Percentiles rank a stretch among this genome's conserved stretches.
Evolutionary conservation across 2,329 filamentous ascomycete species (phyloP).

Genomic region (Colletotrichum navitas): DNA sequence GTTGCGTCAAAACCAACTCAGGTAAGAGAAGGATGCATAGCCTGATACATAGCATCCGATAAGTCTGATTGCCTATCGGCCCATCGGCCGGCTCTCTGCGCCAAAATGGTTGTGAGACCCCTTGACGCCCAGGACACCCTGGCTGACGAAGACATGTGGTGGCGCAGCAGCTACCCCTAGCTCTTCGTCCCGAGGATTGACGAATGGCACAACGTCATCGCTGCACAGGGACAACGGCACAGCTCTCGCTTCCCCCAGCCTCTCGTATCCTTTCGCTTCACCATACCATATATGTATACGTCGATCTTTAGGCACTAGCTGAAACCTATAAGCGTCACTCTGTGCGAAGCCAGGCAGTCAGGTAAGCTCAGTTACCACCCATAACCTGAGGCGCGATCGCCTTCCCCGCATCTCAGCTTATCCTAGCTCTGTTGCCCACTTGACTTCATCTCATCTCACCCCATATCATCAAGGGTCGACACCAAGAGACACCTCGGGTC

Average conservation of each 20-base stretch:
- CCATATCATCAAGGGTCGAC: background rate
- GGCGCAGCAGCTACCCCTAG: constrained; percentile 39
- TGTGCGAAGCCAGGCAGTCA: background rate
- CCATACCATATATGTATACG: background rate
- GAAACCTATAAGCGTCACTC: background rate
- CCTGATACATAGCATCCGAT: too few species aligned
- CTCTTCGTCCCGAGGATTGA: background rate
- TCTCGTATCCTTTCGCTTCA: background rate
- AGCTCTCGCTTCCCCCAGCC: background rate
- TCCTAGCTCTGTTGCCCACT: constrained; percentile 2
- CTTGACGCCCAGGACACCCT: constrained; percentile 9
- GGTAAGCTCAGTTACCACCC: too few species aligned
- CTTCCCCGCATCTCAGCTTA: constrained; percentile 28
- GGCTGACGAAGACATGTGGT: constrained; percentile 8
- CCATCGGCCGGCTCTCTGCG: constrained; percentile 1
- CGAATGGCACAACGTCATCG: constrained; percentile 37
- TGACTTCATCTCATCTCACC: background rate
- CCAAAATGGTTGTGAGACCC: constrained; percentile 14
- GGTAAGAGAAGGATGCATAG: background rate
- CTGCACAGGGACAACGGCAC: constrained; percentile 26
- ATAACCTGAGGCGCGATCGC: constrained; percentile 6
- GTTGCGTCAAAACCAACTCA: too few species aligned
- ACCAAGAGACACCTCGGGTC: background rate
- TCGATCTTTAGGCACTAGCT: constrained; percentile 12
- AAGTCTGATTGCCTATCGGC: background rate